Percentiles rank a stretch among this genome's conserved stretches.
Conservation (phyloP, 306 rosid genomes). For the Adenanthera pavonina region DNA sequence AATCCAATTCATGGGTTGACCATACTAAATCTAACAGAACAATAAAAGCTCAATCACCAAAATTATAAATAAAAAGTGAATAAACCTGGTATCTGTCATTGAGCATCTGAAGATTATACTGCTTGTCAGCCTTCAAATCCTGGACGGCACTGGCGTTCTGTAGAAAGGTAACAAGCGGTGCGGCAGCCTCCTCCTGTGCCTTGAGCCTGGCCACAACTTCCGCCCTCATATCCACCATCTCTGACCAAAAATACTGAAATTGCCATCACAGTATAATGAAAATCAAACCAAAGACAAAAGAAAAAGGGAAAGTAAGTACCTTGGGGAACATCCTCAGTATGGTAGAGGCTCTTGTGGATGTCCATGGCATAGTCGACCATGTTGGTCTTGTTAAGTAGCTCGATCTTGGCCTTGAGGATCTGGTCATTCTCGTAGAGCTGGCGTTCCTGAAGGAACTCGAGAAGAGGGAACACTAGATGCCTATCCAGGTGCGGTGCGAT, state of each 20-base stretch:
- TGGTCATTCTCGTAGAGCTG: slow-evolving; percentile 69
- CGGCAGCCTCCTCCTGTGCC: slow-evolving; percentile 63
- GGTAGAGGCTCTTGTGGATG: slow-evolving; percentile 86
- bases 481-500: slow-evolving; percentile 85
- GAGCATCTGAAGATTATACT: slow-evolving; percentile 92
- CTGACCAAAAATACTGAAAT: not conserved
- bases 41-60: not conserved
- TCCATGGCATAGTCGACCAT: slow-evolving; percentile 98
- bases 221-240: slow-evolving; percentile 9
- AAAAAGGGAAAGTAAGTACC: not conserved
- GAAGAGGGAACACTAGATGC: slow-evolving; percentile 81
- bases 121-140: slow-evolving; percentile 85
- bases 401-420: slow-evolving; percentile 87
- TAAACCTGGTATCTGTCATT: slow-evolving; percentile 81
- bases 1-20: not conserved
- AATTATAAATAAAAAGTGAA: not conserved
- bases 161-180: slow-evolving; percentile 81
- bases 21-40: not conserved
- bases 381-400: slow-evolving; percentile 85
- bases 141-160: slow-evolving; percentile 80
- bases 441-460: slow-evolving; percentile 88
- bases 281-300: not conserved
- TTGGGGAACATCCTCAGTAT: slow-evolving; percentile 84
- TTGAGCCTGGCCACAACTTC: slow-evolving; percentile 12
- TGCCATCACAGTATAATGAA: not conserved